Conservation (phyloP, 164 flowering plant genomes). For the Dillenia turbinata region DNA sequence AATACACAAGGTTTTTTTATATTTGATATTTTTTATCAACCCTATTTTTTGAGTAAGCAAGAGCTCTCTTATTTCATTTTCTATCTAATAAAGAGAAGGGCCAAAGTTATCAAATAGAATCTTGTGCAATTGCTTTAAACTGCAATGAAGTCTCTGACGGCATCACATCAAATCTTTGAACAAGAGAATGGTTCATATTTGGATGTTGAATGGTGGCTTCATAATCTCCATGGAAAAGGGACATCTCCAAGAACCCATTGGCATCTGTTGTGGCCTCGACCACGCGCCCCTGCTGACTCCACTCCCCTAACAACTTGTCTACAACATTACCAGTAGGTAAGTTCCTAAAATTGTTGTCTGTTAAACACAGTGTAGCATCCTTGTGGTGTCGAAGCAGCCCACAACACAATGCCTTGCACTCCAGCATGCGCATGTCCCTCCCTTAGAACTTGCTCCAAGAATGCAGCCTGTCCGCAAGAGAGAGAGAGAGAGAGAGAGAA, state of each 20-base stretch:
- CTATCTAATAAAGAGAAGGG: too few species aligned
- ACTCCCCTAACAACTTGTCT: conserved; percentile 50
- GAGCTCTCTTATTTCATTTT: too few species aligned
- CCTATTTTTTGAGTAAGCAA: too few species aligned
- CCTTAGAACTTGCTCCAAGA: conserved; percentile 51
- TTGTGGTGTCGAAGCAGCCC: conserved; percentile 45
- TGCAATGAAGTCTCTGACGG: not conserved
- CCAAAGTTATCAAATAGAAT: too few species aligned
- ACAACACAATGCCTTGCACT: conserved; percentile 58
- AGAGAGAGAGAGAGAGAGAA: too few species aligned
- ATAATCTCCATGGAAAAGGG: conserved; percentile 67
- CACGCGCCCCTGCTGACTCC: conserved; percentile 12
- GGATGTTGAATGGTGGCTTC: conserved; percentile 33
- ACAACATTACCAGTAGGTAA: conserved; percentile 65
- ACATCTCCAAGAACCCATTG: conserved; percentile 39
- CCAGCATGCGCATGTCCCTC: conserved; percentile 59
- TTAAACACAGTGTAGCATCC: conserved; percentile 63
- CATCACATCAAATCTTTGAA: conserved; percentile 17
- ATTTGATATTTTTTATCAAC: too few species aligned
- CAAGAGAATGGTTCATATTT: conserved; percentile 11
- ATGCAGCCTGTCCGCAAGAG: conserved; percentile 30
- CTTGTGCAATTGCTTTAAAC: too few species aligned
- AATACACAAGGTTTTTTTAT: too few species aligned
- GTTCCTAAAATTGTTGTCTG: conserved; percentile 68
- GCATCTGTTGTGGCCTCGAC: conserved; percentile 27